Base-by-base conservation (phyloP, 1,139 yeast species). In the Blastobotrys petasosporus region DNA sequence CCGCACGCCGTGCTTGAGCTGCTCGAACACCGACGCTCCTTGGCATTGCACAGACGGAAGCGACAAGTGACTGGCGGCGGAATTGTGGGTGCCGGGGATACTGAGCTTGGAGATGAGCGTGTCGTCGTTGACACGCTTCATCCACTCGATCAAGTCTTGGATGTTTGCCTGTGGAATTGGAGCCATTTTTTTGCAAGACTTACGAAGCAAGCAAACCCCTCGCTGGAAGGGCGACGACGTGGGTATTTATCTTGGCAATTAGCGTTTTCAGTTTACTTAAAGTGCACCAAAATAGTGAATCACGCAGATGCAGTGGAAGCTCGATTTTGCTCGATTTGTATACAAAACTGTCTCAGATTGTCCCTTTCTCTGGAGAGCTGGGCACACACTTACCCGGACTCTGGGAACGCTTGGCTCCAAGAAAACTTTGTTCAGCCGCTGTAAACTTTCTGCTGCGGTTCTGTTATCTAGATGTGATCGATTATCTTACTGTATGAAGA, bases 11-110 rank as follows among this genome's bases (percentile, higher is more conserved):
- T 84, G 71, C 44, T 75, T 67, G 66, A 85, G 74, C 65, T 85
- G 94, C 2, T 75, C 76, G 1, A 74, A 66, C 42, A 85, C 70
- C 1, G 77, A 64, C 8, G 70, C 77, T 16, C 80, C 85, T 62
- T 85, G 94, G 63, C 94, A 85, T 61, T 80, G 83, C 31, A 84
- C 92, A 0, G 87, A 79, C 16, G 92, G 92, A 44, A 83, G 70
- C 1, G 92, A 83, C n/a, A 76, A 68, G 62, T 82, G 81, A 57
- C 77, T 77, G 9, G 94, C 92, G 10, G 85, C 87, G 30, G 86
- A 74, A 60, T 84, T 84, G 68, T 85, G 94, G 13, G 94, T 83
- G 12, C 94, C 94, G 4, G 94, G 88, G 48, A 84, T 71, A 0
- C 90, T 71, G 48, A 85, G 70, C 53, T 73, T 67, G 6, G 82